Base-by-base conservation (phyloP, 805 yeast species). In the Limtongia smithiae region DNA sequence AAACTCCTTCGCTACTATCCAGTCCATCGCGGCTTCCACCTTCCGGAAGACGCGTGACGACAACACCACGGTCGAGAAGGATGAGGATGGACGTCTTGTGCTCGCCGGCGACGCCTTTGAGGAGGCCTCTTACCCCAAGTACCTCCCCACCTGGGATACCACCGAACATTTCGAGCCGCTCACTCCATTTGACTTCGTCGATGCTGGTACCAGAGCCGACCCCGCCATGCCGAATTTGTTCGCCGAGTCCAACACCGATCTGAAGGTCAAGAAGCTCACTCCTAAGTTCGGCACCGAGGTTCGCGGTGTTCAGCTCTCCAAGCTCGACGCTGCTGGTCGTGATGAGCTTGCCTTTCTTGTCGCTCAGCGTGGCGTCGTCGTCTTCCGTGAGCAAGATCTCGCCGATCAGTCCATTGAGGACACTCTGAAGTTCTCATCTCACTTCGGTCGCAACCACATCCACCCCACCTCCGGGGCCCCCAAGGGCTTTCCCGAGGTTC, bases 401-500 rank as follows among this genome's bases (percentile, higher is more conserved):
- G 77, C 79, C 40, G 70, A 74, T 12, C 57, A 55, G 37, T 54
- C 63, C 12, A 55, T 61, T 44, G 60, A 57, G 30, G 57, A 65
- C 48, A 62, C 66, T 3, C 52, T 63, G 37, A 71, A 82, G 34
- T 81, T 72, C 67, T 86, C 84, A 41, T 68, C 66, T 39, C 77
- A 83, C 63, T 84, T 80, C 63, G 90, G 91, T 30, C 80, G 81
- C 31, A 72, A 80, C 51, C 89, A 84, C 65, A 74, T 82, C 51
- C 90, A 84, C 62, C 86, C 87, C 40, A 80, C 85, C 11, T 78
- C 85, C 9, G 88, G 89, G 20, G 81, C 85, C 14, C 88, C 85
- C 27, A 70, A 68, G 54, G 72, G 70, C 7, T 69, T 68, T 52
- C 82, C 85, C 3, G 80, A 81, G 51, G 73, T 83, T 54, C 87